Evolutionary conservation across 768 basidiomycete genomes (phyloP).

Genomic region (Mycena crocata): DNA sequence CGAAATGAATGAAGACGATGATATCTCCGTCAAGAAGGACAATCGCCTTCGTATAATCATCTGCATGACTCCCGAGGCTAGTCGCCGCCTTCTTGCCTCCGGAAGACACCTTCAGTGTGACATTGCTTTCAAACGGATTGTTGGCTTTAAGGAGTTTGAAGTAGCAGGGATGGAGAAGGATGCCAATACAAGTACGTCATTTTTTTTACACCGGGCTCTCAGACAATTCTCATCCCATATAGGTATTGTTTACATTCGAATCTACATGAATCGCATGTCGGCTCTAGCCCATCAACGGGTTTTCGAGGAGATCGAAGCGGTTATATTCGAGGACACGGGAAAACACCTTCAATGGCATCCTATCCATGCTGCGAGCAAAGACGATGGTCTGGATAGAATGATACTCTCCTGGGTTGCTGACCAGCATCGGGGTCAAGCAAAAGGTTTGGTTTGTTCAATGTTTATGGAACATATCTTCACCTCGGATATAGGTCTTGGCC

Average conservation of each 20-base stretch:
- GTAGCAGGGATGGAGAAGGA: slow-evolving; percentile 22
- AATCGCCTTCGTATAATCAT: slow-evolving; percentile 34
- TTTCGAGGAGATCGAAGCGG: slow-evolving; percentile 34
- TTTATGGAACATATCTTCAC: neutral
- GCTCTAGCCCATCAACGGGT: slow-evolving; percentile 36
- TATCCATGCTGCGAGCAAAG: slow-evolving; percentile 26
- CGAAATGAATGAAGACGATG: slow-evolving; percentile 28
- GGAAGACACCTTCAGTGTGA: slow-evolving; percentile 41
- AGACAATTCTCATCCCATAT: neutral
- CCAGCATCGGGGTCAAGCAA: slow-evolving; percentile 38
- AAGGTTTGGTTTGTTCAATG: slow-evolving; percentile 10
- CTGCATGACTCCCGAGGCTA: slow-evolving; percentile 40
- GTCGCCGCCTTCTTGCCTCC: slow-evolving; percentile 23
- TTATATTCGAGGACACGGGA: slow-evolving; percentile 39
- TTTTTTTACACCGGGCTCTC: slow-evolving; percentile 1
- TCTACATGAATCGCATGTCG: slow-evolving; percentile 31
- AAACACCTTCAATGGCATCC: slow-evolving; percentile 35
- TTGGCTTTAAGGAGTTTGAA: slow-evolving; percentile 34
- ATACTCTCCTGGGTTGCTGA: slow-evolving; percentile 36
- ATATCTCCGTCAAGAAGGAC: neutral
- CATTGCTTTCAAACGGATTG: slow-evolving; percentile 38
- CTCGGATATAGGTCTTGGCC: slow-evolving; percentile 35
- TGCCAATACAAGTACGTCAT: slow-evolving; percentile 28
- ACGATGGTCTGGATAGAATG: slow-evolving; percentile 28
- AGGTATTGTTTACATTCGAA: slow-evolving; percentile 37